Percentiles rank a stretch among this genome's conserved stretches.
Conservation (phyloP, 768 basidiomycete species). For the Kwoniella botswanensis region DNA sequence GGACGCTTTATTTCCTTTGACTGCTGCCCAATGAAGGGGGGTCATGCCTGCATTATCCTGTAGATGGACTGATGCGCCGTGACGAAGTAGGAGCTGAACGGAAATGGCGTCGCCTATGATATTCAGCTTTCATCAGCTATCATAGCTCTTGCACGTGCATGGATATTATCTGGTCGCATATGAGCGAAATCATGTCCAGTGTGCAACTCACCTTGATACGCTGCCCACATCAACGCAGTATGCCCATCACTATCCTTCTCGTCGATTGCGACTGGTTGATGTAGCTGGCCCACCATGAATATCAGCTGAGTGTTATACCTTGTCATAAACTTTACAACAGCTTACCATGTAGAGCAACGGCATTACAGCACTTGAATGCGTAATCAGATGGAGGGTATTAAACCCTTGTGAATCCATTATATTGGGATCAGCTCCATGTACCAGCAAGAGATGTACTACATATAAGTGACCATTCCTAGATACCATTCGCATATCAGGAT, state of each 20-base stretch:
- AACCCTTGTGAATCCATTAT: constrained; percentile 92
- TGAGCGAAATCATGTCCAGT: no score
- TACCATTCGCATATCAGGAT: no score
- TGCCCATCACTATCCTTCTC: constrained; percentile 89
- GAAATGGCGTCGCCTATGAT: constrained; percentile 78
- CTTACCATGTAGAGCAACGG: constrained; percentile 67
- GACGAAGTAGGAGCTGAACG: constrained; percentile 84
- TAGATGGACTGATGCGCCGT: constrained; percentile 78
- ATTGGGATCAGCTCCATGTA: constrained; percentile 88
- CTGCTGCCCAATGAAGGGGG: constrained; percentile 96
- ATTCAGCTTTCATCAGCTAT: no score
- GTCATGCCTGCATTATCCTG: constrained; percentile 82
- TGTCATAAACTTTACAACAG: neutral
- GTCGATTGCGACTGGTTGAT: constrained; percentile 92
- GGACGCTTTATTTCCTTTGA: constrained; percentile 85
- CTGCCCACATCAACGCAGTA: constrained; percentile 97
- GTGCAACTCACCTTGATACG: constrained; percentile 73
- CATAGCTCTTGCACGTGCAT: no score
- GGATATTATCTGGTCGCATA: no score
- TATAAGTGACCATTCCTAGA: constrained; percentile 89
- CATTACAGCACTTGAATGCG: constrained; percentile 93
- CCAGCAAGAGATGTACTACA: constrained; percentile 87
- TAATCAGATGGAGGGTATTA: constrained; percentile 92
- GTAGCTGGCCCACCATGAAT: constrained; percentile 68
- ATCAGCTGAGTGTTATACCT: constrained; percentile 2